Percentiles rank a stretch among this genome's conserved stretches.
Conservation (phyloP, 78 protist genomes). For the Isochrysis galbana region DNA sequence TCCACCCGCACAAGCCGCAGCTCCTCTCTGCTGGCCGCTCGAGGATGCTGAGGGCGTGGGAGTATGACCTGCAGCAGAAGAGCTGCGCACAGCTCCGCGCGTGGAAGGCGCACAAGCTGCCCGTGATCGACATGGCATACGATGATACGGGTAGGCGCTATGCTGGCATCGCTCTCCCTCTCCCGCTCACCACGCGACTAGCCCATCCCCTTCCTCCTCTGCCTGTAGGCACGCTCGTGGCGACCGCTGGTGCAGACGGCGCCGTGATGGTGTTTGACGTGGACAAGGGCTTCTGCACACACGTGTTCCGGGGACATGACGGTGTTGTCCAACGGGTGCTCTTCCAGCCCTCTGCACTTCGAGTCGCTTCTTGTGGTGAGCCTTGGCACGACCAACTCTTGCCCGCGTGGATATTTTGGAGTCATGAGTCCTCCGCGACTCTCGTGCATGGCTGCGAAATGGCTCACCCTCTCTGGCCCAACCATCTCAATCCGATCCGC, state of each 20-base stretch:
- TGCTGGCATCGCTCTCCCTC: no score
- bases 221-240: conserved; percentile 51
- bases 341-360: conserved; percentile 38
- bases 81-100: not conserved
- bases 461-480: not conserved
- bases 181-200: no score
- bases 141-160: no score
- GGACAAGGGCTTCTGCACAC: conserved; percentile 38
- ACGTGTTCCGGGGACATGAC: conserved; percentile 13
- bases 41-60: not conserved
- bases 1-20: not conserved
- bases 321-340: not conserved
- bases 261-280: conserved; percentile 70
- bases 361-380: no score
- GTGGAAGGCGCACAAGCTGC: conserved; percentile 51
- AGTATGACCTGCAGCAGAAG: no score
- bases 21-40: conserved; percentile 26
- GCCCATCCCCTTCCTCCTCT: no score
- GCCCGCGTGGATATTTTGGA: not conserved
- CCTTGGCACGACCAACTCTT: not conserved
- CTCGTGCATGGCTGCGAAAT: not conserved
- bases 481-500: not conserved
- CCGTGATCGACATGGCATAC: conserved; percentile 35
- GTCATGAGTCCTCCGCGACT: no score
- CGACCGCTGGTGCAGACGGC: conserved; percentile 47